Base-by-base conservation (phyloP, 1,284 basidiomycete species). In the Farysia itapuensis region DNA sequence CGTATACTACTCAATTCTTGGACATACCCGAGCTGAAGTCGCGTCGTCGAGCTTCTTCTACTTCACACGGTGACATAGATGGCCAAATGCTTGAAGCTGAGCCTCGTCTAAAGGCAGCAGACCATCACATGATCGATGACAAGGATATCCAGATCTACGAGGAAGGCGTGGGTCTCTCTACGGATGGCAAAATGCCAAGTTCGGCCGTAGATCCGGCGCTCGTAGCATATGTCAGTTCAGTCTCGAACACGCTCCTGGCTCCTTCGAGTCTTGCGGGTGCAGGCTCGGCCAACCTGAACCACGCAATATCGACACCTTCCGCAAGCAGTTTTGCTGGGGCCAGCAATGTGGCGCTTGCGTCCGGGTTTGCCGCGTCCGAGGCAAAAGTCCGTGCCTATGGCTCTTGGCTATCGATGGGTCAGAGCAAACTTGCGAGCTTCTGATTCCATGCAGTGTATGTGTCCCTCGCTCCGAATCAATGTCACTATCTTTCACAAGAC, bases 61-160 rank as follows among this genome's bases (percentile, higher is more conserved):
- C 50, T 19, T 37, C 44, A 25, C 44, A 44, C 21, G 32, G 50
- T 7, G 44, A 42, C 14, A 60, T 33, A 25, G 34, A 22, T 35
- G 34, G 18, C 11, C 22, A 8, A 21, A 11, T 8, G 6, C 20
- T 35, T 6, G 20, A 16, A 12, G 34, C 31, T 16, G 9, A 9
- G 16, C 8, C 11, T 8, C 20, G 18, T 11, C 9, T 7, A 16
- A 8, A n/a, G 12, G 19, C 18, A 6, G 34, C 20, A 6, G 11
- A 53, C 16, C 46, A 63, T 37, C 59, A 56, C 16, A 16, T 56
- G 47, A 52, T 63, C 34, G 48, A 63, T 45, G 59, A 63, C 19
- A 57, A 53, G 19, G 59, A 63, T 34, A 52, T 57, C 15, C 44
- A 49, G 42, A 57, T 64, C 39, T 67, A 67, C 45, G 64, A 67